Percentiles rank a stretch among this genome's conserved stretches.
Conservation (phyloP, 176 grass and related monocot genomes). For the Saccharum officinarum region DNA sequence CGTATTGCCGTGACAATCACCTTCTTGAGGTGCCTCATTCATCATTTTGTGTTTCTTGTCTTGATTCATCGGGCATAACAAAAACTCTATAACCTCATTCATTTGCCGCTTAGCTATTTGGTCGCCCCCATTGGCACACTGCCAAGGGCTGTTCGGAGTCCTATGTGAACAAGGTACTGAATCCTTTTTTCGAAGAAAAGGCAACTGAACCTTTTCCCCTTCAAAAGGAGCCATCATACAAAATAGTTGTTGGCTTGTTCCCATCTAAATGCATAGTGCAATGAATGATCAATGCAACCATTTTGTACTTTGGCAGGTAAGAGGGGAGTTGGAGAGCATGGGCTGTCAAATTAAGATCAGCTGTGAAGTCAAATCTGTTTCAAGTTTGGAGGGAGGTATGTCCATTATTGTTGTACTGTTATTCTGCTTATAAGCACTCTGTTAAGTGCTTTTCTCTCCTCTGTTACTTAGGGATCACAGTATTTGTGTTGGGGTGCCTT, state of each 20-base stretch:
- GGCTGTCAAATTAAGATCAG: constrained; percentile 62
- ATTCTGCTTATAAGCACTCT: no score
- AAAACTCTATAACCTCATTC: neutral
- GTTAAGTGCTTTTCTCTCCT: neutral
- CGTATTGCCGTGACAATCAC: constrained; percentile 75
- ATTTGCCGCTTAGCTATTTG: constrained; percentile 46
- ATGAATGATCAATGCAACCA: neutral
- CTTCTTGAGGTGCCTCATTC: constrained; percentile 53
- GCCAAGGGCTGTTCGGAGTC: constrained; percentile 59
- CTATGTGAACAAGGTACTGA: constrained; percentile 67
- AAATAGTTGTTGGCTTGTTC: neutral
- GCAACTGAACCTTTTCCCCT: no score
- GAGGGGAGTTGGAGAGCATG: constrained; percentile 57
- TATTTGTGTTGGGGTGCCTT: no score
- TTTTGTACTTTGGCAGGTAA: constrained; percentile 38
- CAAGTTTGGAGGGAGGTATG: constrained; percentile 49
- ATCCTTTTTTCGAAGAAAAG: no score
- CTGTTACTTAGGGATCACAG: neutral
- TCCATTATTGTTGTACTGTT: neutral
- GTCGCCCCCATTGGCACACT: constrained; percentile 70
- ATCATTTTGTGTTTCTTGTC: neutral
- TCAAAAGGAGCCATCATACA: no score
- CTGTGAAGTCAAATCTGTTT: constrained; percentile 57
- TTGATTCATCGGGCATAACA: neutral
- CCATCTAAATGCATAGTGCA: neutral